Percentiles rank a stretch among this genome's conserved stretches.
phyloP scores from a whole-genome alignment of 495 filamentous ascomycete species.

The Penicillium mononematosum region DNA sequence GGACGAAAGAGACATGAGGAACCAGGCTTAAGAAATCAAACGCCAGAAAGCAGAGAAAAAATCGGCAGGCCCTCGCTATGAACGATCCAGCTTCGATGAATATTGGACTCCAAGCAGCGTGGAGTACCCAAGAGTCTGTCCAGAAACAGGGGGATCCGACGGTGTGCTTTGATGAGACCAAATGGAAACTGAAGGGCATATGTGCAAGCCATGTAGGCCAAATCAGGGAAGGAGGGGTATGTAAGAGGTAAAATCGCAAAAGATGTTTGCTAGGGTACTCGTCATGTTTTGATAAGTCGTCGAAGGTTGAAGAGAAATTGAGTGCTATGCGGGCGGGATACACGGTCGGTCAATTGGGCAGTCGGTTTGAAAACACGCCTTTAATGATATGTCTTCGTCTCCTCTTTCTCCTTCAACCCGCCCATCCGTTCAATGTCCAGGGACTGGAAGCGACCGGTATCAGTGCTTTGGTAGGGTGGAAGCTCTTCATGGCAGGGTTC shows the following conservation, averaged over 20 bases:
- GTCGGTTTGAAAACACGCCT: conserved; percentile 8
- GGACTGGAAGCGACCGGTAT: conserved; percentile 76
- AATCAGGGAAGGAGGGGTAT: conserved; percentile 25
- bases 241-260: conserved; percentile 24
- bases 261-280: conserved; percentile 34
- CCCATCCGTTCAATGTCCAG: conserved; percentile 94
- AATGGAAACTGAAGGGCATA: conserved; percentile 27
- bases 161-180: conserved; percentile 11
- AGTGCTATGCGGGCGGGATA: conserved; percentile 15
- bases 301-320: conserved; percentile 19
- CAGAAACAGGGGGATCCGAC: conserved; percentile 7
- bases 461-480: conserved; percentile 81
- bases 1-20: conserved; percentile 34
- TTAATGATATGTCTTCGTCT: conserved; percentile 39
- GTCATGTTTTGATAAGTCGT: conserved; percentile 43
- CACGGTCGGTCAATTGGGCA: conserved; percentile 4
- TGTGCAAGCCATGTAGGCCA: conserved; percentile 38
- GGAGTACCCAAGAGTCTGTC: neutral
- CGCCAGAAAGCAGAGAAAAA: conserved; percentile 25
- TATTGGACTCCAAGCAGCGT: conserved; percentile 9
- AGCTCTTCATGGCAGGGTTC: conserved; percentile 81
- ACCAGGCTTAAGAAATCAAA: conserved; percentile 32
- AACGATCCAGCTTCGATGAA: conserved; percentile 25
- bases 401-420: conserved; percentile 85
- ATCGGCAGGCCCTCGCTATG: conserved; percentile 38